These are phyloP conservation scores for Aeminium ludgeri DNA, from an alignment of 495 filamentous ascomycete species.

Conservation along the genomic window DNA sequence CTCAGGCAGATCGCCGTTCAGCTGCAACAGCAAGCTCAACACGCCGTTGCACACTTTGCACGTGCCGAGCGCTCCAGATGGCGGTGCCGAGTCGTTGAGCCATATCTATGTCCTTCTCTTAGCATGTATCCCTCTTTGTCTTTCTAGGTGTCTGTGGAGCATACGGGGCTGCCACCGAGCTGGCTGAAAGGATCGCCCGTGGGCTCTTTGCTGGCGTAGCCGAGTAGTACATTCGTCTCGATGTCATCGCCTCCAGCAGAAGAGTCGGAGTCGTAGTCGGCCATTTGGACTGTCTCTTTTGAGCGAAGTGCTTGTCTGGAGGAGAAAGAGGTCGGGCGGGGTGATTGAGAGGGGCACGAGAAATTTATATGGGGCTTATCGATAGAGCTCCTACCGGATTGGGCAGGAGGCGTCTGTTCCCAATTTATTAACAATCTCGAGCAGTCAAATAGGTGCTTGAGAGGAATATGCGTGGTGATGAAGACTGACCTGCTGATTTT, in stretches of 20 bases:
- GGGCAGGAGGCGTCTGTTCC: too few species aligned
- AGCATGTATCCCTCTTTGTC: background rate
- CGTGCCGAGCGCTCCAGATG: slow-evolving; percentile 63
- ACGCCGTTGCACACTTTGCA: slow-evolving; percentile 78
- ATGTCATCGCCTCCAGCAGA: slow-evolving; percentile 58
- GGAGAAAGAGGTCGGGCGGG: too few species aligned
- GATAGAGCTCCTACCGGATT: too few species aligned
- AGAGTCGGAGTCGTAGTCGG: slow-evolving; percentile 71
- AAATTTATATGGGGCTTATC: too few species aligned
- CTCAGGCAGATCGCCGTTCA: slow-evolving; percentile 81
- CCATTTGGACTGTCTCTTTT: slow-evolving; percentile 36
- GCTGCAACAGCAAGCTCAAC: slow-evolving; percentile 72
- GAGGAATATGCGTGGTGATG: too few species aligned
- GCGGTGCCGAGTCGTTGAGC: slow-evolving; percentile 49
- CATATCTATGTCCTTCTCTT: slow-evolving; percentile 43
- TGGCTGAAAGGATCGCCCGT: slow-evolving; percentile 78
- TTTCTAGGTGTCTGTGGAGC: slow-evolving; percentile 24
- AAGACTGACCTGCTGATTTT: too few species aligned
- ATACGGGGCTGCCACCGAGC: slow-evolving; percentile 73
- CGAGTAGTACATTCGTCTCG: slow-evolving; percentile 79
- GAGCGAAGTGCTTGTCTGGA: background rate
- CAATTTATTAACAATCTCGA: too few species aligned
- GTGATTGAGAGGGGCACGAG: too few species aligned
- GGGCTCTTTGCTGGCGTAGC: slow-evolving; percentile 69
- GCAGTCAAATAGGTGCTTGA: too few species aligned